Evolutionary conservation across 2,329 filamentous ascomycete species (phyloP), one percentile per base, ranked within the genome.

Genomic region (Pseudonectria foliicola): DNA sequence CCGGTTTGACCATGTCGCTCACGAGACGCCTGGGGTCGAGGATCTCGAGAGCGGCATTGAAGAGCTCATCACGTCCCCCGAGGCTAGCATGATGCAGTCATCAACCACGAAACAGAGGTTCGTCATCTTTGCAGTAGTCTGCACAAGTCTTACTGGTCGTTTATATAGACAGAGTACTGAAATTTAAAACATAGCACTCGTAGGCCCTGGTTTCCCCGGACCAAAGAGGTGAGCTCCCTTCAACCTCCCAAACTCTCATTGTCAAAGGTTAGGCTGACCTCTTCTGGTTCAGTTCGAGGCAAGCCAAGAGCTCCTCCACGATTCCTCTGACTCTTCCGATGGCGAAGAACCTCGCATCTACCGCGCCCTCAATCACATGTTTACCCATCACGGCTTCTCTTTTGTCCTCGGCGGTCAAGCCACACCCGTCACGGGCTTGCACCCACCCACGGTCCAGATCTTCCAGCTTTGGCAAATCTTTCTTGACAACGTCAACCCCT

Each of bases 381-480:
- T 75, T 46, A 62, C 70, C 42, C 62, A 67, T 27, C 71, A 75
- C 46, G 71, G 71, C 33, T 78, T 79, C 38, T 73, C 74, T 3
- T 77, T 79, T 46, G 59, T 73, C 21, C 61, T 76, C 12, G 70
- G 71, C 18, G 67, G 66, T 18, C 53, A 61, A 8, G 53, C 54
- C 12, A 52, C 59, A 13, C 61, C 60, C 31, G 60, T 75, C 31
- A 67, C 67, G 4, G 60, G 63, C 31, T 55, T 63, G 12, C 74
- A 77, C 42, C 76, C 76, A 8, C 54, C 69, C 2, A 62, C 71
- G 15, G 70, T 78, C 13, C 73, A 78, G 38, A 77, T 79, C 34
- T 72, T 80, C 39, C 70, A 75, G 44, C 62, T 81, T 13, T 85
- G 81, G 80, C 79, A 84, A 55, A 68, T 75, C 12, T 85, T 82